Base-by-base conservation (phyloP, 169 alveolate species). In the Plasmodium coatneyi region DNA sequence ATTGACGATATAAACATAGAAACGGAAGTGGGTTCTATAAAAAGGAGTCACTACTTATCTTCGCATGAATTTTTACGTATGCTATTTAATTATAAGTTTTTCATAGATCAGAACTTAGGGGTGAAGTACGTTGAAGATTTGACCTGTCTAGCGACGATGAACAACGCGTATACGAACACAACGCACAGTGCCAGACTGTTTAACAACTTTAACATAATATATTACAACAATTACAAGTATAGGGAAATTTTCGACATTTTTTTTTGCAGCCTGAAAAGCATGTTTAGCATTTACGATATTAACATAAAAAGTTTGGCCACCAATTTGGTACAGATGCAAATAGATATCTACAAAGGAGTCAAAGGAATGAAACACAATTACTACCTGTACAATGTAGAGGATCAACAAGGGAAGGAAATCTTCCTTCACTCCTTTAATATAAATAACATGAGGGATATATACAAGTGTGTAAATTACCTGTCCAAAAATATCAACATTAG, bases 71-170 rank as follows among this genome's bases (percentile, higher is more conserved):
- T 89, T 89, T 41, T 89, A 66, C 36, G 94, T 6, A 78, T 89
- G 89, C 5, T 89, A 30, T 89, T 89, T 56, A 89, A 78, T 79
- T 89, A 89, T 89, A 89, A 89, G 41, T 89, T 79, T 79, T 89
- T 89, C 52, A 36, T 89, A 30, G 94, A 89, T 66, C 56, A 54
- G 10, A 56, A 89, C 39, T 60, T 89, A 25, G 49, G 52, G 52
- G 71, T 60, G 32, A 89, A 89, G 41, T 89, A 89, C 41, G 34
- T 89, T 2, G 94, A 89, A 41, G 94, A 89, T 34, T 25, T 89
- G 32, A 79, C 94, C 0, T 89, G 94, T 79, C 46, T 89, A 56
- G 94, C 90, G n/a, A 89, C 90, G 32, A 89, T 89, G 89, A 89
- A 89, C n/a, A 89, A 89, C 36, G 49, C 94, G 19, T 80, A 89